A percentile compares a stretch with the other conserved stretches of the same genome.
Evolutionary conservation across 768 basidiomycete species (phyloP).

Genomic region (Phylloporus arenicola): DNA sequence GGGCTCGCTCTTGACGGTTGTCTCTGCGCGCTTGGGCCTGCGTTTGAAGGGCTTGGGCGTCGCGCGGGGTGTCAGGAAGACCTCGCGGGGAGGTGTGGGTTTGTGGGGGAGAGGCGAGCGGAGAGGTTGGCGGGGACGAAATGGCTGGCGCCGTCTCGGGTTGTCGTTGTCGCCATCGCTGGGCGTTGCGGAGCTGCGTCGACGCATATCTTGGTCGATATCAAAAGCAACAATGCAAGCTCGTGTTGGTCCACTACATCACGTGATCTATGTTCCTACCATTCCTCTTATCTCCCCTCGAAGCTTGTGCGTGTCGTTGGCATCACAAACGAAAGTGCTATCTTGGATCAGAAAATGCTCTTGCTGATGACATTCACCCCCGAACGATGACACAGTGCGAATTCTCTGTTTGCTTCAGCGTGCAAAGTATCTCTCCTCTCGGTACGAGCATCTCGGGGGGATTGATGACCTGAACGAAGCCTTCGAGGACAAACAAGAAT

Average conservation of each 20-base stretch:
- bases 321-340: no score
- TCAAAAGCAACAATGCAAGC: conserved; percentile 8
- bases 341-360: no score
- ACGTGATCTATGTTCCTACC: conserved; percentile 5
- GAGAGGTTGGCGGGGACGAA: conserved; percentile 14
- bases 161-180: background rate
- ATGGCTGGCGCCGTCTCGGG: conserved; percentile 16
- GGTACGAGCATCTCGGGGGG: no score
- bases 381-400: no score
- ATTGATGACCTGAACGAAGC: no score
- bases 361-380: no score
- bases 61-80: conserved; percentile 38
- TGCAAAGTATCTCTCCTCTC: no score
- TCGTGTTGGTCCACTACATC: conserved; percentile 5
- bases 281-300: no score
- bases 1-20: conserved; percentile 54
- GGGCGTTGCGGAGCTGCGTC: conserved; percentile 9
- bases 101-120: conserved; percentile 42
- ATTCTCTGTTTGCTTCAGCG: no score
- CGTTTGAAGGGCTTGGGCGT: conserved; percentile 37
- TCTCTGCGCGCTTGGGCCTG: conserved; percentile 22
- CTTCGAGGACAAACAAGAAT: no score
- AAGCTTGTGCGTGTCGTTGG: no score
- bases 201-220: conserved; percentile 12
- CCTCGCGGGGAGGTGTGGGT: conserved; percentile 63